Evolutionary conservation across 2,329 filamentous ascomycete species (phyloP).

Genomic region (Claviceps citrina): DNA sequence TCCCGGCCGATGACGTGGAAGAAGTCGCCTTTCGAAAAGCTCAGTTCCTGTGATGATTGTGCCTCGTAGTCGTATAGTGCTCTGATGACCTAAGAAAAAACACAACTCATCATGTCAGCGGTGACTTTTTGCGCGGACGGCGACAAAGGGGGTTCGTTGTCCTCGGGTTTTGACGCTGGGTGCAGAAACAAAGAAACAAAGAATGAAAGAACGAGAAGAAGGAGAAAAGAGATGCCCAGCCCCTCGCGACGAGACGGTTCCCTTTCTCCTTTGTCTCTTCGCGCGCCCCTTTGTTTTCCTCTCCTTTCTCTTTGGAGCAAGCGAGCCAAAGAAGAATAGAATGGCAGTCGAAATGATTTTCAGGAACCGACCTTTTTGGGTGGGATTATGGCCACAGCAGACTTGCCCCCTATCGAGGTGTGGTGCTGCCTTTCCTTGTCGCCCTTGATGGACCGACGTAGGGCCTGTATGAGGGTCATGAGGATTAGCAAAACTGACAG

Average conservation of each 20-base stretch:
- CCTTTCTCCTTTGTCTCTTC: neutral
- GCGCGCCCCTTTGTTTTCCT: neutral
- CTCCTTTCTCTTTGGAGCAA: too few relatives aligned
- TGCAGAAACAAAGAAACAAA: neutral
- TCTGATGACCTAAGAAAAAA: constrained; percentile 63
- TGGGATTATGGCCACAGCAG: constrained; percentile 73
- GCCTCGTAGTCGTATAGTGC: constrained; percentile 88
- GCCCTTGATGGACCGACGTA: constrained; percentile 80
- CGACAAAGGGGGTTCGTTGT: neutral
- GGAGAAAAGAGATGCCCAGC: neutral
- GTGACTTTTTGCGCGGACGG: neutral
- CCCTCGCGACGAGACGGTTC: neutral
- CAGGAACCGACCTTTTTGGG: constrained; percentile 65
- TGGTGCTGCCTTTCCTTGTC: constrained; percentile 61
- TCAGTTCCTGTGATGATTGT: constrained; percentile 60
- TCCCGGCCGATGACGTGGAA: constrained; percentile 95
- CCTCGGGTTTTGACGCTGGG: neutral
- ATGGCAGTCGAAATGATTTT: too few relatives aligned
- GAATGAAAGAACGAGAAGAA: neutral
- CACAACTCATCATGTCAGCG: neutral
- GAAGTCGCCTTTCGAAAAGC: constrained; percentile 90
- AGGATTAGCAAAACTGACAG: constrained; percentile 21
- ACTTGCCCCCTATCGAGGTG: constrained; percentile 67
- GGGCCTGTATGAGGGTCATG: constrained; percentile 43
- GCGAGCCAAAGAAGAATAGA: too few relatives aligned